Evolutionary conservation across 257 asterid genomes (phyloP), one percentile per base, ranked within the genome.

Genomic region (Marsdenia floribunda): DNA sequence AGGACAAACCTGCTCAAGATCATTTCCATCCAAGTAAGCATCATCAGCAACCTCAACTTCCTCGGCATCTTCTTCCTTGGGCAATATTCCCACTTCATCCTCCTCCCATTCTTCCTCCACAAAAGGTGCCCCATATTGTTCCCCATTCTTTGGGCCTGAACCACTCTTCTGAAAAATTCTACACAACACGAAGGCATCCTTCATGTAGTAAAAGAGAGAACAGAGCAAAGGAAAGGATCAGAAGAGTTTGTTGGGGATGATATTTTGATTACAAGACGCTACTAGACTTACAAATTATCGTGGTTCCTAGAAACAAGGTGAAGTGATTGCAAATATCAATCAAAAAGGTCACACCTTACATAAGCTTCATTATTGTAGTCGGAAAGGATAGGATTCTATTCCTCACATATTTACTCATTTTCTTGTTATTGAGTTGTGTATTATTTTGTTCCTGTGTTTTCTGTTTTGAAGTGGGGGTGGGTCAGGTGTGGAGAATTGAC

Each of bases 121-220:
- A 71, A 90, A 86, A 19, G 98, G 98, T 64, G 98, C 98, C 47
- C 98, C 98, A 76, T 93, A 93, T 78, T 87, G 92, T 80, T 91
- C 98, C 55, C 97, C 98, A 78, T 93, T 93, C 88, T 90, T 93
- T 40, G 98, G 96, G 71, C 98, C 98, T 0, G 98, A 73, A 65
- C 98, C 98, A 91, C 98, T 93, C 84, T 93, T 93, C 85, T 93
- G 98, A 81, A 91, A 91, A 74, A 93, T 89, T 81, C 97, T 89
- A 79, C 97, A 91, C 59, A 93, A 80, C 78, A 93, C 98, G 76
- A 79, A 88, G 18, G 96, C 85, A 76, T 88, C 98, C 96, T 90
- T 77, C 75, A 63, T 77, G 38, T 86, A 80, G 80, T 38, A 72
- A 83, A 74, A 75, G 26, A 60, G 14, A 26, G 10, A 13, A 60